Conservation (phyloP, 345 rosid genomes). For the Viola odorata region DNA sequence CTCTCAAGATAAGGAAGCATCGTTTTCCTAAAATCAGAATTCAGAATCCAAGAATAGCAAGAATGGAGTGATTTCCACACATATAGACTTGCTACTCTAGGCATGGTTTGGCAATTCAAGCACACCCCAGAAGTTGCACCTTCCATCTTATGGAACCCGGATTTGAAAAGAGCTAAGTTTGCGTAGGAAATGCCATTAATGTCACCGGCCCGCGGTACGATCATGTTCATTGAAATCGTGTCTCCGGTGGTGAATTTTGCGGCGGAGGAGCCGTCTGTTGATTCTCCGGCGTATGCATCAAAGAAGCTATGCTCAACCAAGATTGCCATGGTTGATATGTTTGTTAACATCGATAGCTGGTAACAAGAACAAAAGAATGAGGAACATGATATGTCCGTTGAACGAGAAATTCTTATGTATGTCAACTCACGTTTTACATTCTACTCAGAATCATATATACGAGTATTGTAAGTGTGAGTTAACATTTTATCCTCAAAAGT, state of each 20-base stretch:
- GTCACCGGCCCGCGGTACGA: constrained; percentile 16
- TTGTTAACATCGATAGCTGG: constrained; percentile 25
- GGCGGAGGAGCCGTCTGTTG: constrained; percentile 34
- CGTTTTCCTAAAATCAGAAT: constrained; percentile 25
- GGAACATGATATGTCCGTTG: background rate
- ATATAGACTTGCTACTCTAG: constrained; percentile 29
- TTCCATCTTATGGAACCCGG: constrained; percentile 37
- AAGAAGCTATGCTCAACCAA: constrained; percentile 37
- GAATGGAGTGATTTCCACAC: constrained; percentile 42
- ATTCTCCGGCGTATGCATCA: constrained; percentile 49
- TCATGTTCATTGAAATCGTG: constrained; percentile 27
- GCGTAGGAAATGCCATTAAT: constrained; percentile 32
- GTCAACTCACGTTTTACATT: no score
- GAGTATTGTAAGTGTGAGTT: no score
- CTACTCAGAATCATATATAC: no score
- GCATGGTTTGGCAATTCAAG: constrained; percentile 26
- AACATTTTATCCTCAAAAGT: no score
- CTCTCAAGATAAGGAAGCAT: constrained; percentile 30
- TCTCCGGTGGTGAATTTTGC: constrained; percentile 46
- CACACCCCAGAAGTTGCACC: constrained; percentile 51
- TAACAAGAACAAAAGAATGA: background rate
- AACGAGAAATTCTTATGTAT: background rate
- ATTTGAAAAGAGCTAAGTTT: constrained; percentile 41
- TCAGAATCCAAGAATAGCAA: constrained; percentile 50
- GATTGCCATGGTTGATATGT: constrained; percentile 37